Conservation (phyloP, 2,329 filamentous ascomycete genomes). For the Cadophora sp. region DNA sequence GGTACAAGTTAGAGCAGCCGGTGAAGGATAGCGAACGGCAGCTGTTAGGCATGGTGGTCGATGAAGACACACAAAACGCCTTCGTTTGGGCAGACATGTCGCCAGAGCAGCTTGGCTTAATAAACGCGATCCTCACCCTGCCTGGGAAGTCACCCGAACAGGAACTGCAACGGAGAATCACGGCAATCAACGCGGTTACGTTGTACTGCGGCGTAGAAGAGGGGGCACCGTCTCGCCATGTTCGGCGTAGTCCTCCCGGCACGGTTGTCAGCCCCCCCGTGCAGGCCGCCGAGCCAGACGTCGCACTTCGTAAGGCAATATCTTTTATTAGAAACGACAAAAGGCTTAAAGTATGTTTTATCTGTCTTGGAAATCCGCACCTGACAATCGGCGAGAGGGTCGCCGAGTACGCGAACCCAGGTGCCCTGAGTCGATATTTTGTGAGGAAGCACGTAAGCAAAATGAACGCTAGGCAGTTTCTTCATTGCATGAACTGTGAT, state of each 20-base stretch:
- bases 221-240: background rate
- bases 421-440: background rate
- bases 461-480: background rate
- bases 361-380: background rate
- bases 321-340: background rate
- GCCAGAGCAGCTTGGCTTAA: background rate
- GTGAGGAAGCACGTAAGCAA: conserved; percentile 1
- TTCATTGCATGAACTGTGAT: conserved; percentile 1
- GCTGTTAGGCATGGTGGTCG: conserved; percentile 1
- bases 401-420: background rate
- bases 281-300: background rate
- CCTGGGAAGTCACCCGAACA: background rate
- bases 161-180: conserved; percentile 4
- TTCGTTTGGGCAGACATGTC: background rate
- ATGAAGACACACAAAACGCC: conserved; percentile 4
- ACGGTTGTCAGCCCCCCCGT: background rate
- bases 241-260: background rate
- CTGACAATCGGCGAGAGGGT: background rate
- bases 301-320: background rate
- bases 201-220: background rate
- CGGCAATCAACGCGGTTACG: conserved; percentile 7
- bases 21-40: conserved; percentile 10
- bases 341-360: background rate
- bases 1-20: conserved; percentile 1
- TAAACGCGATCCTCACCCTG: conserved; percentile 3